Evolutionary conservation across 2,329 filamentous ascomycete species (phyloP).

Genomic region (Diaporthe ilicicola): DNA sequence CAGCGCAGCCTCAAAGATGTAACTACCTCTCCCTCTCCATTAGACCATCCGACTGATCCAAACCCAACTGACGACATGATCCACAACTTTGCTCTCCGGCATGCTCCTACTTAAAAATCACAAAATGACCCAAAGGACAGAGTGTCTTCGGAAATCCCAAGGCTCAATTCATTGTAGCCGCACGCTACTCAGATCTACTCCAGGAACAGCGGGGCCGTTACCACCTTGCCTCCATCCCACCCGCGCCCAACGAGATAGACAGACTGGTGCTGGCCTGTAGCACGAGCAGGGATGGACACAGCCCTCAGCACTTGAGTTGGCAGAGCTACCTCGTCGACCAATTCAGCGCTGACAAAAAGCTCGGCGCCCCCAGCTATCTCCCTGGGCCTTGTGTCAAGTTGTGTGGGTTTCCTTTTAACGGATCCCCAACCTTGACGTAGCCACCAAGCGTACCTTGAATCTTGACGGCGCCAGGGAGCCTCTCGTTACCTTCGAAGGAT

Average conservation of each 20-base stretch:
- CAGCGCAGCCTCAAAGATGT: no score
- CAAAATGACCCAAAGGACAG: no score
- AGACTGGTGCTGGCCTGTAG: conserved; percentile 19
- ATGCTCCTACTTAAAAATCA: no score
- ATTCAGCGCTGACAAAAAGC: conserved; percentile 38
- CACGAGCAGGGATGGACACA: conserved; percentile 25
- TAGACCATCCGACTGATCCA: no score
- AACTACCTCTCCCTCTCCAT: no score
- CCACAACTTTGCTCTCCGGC: no score
- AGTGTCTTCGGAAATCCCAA: no score
- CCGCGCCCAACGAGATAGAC: conserved; percentile 37
- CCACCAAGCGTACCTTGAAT: conserved; percentile 40
- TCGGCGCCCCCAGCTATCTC: conserved; percentile 39
- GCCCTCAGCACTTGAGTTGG: conserved; percentile 36
- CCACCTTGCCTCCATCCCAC: conserved; percentile 37
- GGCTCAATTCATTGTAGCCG: no score
- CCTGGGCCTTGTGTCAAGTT: conserved; percentile 40
- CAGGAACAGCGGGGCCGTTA: conserved; percentile 37
- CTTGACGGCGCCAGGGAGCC: conserved; percentile 30
- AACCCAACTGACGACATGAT: no score
- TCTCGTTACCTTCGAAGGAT: conserved; percentile 18
- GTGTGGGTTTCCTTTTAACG: conserved; percentile 40
- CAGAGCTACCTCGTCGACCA: conserved; percentile 35
- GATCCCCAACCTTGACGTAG: conserved; percentile 44
- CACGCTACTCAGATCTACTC: neutral